A percentile compares a stretch with the other conserved stretches of the same genome.
Conservation (phyloP, 1,284 basidiomycete genomes). For the Leccinum fallax region DNA sequence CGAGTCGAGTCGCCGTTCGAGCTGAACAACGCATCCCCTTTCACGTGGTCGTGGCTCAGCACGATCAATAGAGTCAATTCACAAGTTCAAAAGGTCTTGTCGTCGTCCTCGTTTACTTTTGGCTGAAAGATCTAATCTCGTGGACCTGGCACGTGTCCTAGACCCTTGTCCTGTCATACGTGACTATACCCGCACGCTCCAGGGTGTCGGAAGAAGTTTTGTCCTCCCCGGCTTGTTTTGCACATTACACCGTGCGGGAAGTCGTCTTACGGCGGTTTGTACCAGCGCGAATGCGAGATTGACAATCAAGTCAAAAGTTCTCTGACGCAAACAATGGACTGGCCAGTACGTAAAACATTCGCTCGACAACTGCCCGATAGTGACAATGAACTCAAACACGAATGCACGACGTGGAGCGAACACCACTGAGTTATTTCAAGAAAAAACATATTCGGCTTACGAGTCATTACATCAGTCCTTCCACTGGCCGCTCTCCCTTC, state of each 20-base stretch:
- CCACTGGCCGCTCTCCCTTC: background rate
- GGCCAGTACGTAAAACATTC: background rate
- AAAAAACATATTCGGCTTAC: slow-evolving; percentile 7
- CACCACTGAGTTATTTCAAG: slow-evolving; percentile 5
- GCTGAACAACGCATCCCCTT: slow-evolving; percentile 67
- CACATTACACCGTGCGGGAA: slow-evolving; percentile 81
- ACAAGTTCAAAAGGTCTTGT: slow-evolving; percentile 92
- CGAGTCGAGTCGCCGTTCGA: slow-evolving; percentile 60
- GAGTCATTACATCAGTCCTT: slow-evolving; percentile 22
- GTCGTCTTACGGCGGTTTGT: slow-evolving; percentile 86
- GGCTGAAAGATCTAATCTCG: background rate
- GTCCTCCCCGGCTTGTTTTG: slow-evolving; percentile 68
- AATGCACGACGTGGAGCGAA: background rate
- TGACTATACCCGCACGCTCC: slow-evolving; percentile 80
- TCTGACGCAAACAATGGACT: background rate
- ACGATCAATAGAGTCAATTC: slow-evolving; percentile 97
- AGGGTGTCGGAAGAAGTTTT: slow-evolving; percentile 56
- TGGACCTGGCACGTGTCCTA: slow-evolving; percentile 33
- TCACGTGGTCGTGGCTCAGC: slow-evolving; percentile 95
- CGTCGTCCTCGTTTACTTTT: slow-evolving; percentile 10
- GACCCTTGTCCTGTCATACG: slow-evolving; percentile 89
- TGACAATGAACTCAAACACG: background rate
- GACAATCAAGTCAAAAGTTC: slow-evolving; percentile 1
- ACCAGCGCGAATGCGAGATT: slow-evolving; percentile 91
- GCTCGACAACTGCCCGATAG: background rate